Evolutionary conservation across 805 yeast genomes (phyloP).

Genomic region (Nakazawaea ernobii): DNA sequence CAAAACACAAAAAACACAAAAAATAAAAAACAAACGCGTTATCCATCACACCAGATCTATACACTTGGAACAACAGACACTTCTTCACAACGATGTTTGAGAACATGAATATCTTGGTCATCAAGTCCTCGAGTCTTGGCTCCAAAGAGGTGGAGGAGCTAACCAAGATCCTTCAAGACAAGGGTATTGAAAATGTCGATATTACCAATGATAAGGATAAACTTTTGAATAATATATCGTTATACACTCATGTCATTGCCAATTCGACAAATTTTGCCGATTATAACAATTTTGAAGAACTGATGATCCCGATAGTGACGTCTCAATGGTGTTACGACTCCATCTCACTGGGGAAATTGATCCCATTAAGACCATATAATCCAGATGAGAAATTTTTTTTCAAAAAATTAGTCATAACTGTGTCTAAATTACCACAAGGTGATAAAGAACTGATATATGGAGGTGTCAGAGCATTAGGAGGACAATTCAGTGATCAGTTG

Average conservation of each 20-base stretch:
- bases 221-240: constrained; percentile 16
- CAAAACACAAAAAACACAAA: not conserved
- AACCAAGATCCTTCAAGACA: constrained; percentile 15
- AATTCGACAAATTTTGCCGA: constrained; percentile 46
- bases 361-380: constrained; percentile 54
- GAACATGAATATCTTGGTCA: constrained; percentile 17
- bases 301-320: constrained; percentile 62
- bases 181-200: constrained; percentile 21
- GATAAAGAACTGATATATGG: constrained; percentile 65
- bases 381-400: constrained; percentile 69
- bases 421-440: constrained; percentile 49
- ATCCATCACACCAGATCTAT: not conserved
- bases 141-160: constrained; percentile 14
- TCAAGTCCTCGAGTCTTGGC: constrained; percentile 14
- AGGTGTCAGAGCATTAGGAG: constrained; percentile 73
- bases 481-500: constrained; percentile 56
- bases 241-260: constrained; percentile 46
- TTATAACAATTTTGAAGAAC: constrained; percentile 36
- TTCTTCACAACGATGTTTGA: constrained; percentile 14
- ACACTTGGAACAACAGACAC: no score
- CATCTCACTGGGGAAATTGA: constrained; percentile 30
- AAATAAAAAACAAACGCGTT: not conserved
- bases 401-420: constrained; percentile 54
- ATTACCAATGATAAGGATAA: constrained; percentile 16
- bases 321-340: constrained; percentile 57